phyloP scores from a whole-genome alignment of 164 flowering plant species.

The Vitis vinifera region ASM3070453v1 NC_081821.1:6353001-6353500 shows the following conservation, averaged over 20 bases:
- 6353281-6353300: constrained; percentile 20
- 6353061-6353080: constrained; percentile 78
- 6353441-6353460: constrained; percentile 54
- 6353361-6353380: constrained; percentile 45
- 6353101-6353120: constrained; percentile 77
- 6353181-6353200: constrained; percentile 39
- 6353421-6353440: constrained; percentile 35
- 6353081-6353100: constrained; percentile 79
- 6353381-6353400: constrained; percentile 38
- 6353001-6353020: constrained; percentile 51
- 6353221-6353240: constrained; percentile 20
- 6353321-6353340: constrained; percentile 10
- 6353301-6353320: constrained; percentile 14
- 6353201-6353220: constrained; percentile 20
- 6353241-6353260: constrained; percentile 13
- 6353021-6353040: constrained; percentile 61
- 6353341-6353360: constrained; percentile 45
- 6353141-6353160: constrained; percentile 42
- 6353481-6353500: constrained; percentile 55
- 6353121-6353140: constrained; percentile 57
- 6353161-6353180: constrained; percentile 7
- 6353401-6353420: constrained; percentile 14
- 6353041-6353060: constrained; percentile 76
- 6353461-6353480: constrained; percentile 51
- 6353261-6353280: constrained; percentile 10